phyloP scores from a whole-genome alignment of 306 rosid genomes.

The Vigna unguiculata region DNA sequence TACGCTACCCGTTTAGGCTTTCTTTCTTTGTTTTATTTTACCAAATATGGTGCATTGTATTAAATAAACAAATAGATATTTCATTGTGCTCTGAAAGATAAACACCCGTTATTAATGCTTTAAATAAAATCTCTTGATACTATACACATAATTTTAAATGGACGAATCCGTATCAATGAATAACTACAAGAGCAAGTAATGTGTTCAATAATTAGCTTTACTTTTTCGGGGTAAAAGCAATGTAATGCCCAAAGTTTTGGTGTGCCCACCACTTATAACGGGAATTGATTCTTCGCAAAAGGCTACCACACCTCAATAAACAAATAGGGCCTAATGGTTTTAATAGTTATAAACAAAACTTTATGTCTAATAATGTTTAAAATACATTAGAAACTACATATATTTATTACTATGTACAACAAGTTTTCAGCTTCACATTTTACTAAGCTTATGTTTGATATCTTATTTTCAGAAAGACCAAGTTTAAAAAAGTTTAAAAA shows the following conservation, averaged over 20 bases:
- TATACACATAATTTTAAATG: not conserved
- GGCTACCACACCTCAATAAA: not conserved
- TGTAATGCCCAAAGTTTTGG: conserved; percentile 5
- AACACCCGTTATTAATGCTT: not conserved
- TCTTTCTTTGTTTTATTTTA: not conserved
- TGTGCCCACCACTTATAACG: conserved; percentile 34
- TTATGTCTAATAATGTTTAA: too few species aligned
- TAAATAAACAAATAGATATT: not conserved
- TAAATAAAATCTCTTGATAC: not conserved
- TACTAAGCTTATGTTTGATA: too few species aligned
- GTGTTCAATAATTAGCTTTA: not conserved
- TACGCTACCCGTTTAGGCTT: not conserved
- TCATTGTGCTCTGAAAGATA: not conserved
- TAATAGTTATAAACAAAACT: too few species aligned
- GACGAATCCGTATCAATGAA: not conserved
- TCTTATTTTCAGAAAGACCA: too few species aligned
- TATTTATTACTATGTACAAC: not conserved
- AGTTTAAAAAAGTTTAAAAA: too few species aligned
- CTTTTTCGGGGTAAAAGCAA: not conserved
- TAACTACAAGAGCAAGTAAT: not conserved
- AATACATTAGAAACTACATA: not conserved
- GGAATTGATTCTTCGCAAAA: conserved; percentile 40
- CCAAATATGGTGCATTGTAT: not conserved
- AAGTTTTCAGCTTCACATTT: not conserved
- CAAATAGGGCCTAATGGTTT: too few species aligned